Base-by-base conservation (phyloP, 371 early-diverging fungal genomes). In the Mortierella sp. region DNA sequence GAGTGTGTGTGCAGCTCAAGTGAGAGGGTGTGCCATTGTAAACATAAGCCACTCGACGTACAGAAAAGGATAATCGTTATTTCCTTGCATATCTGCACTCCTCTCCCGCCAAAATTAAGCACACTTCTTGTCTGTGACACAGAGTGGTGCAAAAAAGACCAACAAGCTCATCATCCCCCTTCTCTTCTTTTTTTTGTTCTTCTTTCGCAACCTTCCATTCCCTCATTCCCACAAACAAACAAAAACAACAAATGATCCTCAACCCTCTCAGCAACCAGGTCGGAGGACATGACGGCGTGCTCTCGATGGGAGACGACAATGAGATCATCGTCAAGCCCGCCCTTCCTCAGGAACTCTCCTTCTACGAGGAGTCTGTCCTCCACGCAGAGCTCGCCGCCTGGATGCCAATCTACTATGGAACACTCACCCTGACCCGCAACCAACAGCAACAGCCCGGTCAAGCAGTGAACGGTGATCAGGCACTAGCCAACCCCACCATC, bases 351-450 rank as follows among this genome's bases (percentile, higher is more conserved):
- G 95, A 95, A 76, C 84, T 86, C 4, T 74, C 73, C 58, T 94
- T 95, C 79, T 95, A 95, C 76, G 93, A 94, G 71, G 81, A 87
- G 9, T 81, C 90, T 22, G 82, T 80, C 39, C 73, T 80, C 26
- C 83, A 89, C 73, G 88, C 90, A 4, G 91, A 90, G 26, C 90
- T 95, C 67, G 82, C 85, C 16, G 75, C 86, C 4, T 93, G 93
- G 85, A 87, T 94, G 71, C 94, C 95, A 7, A 87, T 89, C 45
- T 95, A 91, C 76, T 94, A 90, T 75, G 95, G 95, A 2, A 78
- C 69, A 9, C 71, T 89, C 86, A 44, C 87, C 89, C 45, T 88
- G 86, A 73, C 86, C 76, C 58, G 80, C 85, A 34, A 88, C 29
- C 71, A n/a, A n/a, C n/a, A n/a, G n/a, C n/a, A n/a, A n/a, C n/a